Base-by-base conservation (phyloP, 768 basidiomycete species). In the Lactifluus echinatus region DNA sequence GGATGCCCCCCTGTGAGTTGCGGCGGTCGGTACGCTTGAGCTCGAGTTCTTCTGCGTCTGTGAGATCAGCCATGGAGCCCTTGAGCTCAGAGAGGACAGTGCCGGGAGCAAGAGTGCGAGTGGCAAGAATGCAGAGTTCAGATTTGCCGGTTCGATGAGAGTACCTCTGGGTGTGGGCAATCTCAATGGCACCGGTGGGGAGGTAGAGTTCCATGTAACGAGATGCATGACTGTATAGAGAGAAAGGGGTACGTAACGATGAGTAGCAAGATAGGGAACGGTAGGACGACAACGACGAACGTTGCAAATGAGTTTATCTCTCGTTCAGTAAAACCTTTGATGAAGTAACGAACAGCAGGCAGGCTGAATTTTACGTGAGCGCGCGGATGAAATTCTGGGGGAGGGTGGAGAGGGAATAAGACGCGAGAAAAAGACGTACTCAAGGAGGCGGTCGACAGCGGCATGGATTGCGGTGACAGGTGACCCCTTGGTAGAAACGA, bases 301-400 rank as follows among this genome's bases (percentile, higher is more conserved):
- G 89, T 93, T 73, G 89, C 84, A 69, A 92, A 93, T 53, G 89
- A 89, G 74, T 92, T 91, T 69, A 90, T 83, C 75, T 93, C 89
- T 65, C 88, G 84, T 75, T 88, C 85, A 65, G 78, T 82, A 70
- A 87, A 88, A 64, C 72, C 72, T 68, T 81, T 82, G 69, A 87
- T 78, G 71, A 87, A 90, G 68, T 85, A 88, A 62, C 84, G 84
- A 68, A 93, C 82, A 63, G 87, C 73, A 57, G 79, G 73, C 53
- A 93, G 79, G 57, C 89, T 92, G 68, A 68, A 34, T 23, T 50
- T 34, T 14, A 12, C 15, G 40, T 45, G 48, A 55, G 48, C 28
- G 29, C 14, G 28, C 17, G 24, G 21, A 8, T 7, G 59, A 57
- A 61, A 43, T n/a, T n/a, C n/a, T n/a, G n/a, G n/a, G 63, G 26